Evolutionary conservation across 306 rosid genomes (phyloP), one percentile per base, ranked within the genome.

Genomic region (Leucaena leucocephala): DNA sequence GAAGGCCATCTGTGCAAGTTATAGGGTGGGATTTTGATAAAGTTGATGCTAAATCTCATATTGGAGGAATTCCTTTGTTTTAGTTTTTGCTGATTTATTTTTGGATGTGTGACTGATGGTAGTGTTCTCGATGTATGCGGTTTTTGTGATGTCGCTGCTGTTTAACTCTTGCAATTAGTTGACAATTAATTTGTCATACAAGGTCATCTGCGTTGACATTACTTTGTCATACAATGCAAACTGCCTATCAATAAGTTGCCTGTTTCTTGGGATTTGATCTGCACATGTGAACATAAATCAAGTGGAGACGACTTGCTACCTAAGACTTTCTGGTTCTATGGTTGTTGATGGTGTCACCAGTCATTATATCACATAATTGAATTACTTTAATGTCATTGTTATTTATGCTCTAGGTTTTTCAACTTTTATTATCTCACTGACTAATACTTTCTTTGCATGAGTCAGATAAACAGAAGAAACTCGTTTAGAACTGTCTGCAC

Each of bases 391-490:
- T 16, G 66, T 71, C 50, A 77, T 58, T 82, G 44, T 35, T 69
- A 62, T 84, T 52, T 83, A 39, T 78, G 22, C 68, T 77, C 42
- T 72, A 74, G 71, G 69, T 71, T 81, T 58, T 79, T 61, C 13
- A 36, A 54, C 27, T 74, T 81, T 69, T 80, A 52, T 83, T 74
- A 57, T 79, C 46, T 82, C 75, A 72, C 85, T 74, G 71, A 86
- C 97, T 86, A 90, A 93, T 92, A 68, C 67, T 90, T 87, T 86
- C 89, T 87, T 88, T 81, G 76, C 82, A 82, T 82, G 88, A 88
- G 88, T 86, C 92, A 88, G 97, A 89, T 91, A 72, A 88, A 80
- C 91, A 73, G 91, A 92, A 93, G 94, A 89, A 87, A 86, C 87
- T 85, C 90, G 27, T 27, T 27, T 27, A 85, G 94, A 88, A 94